These are phyloP conservation scores for Arxiozyma telluris DNA, from an alignment of 1,139 yeast genomes.

Conservation along the genomic window DNA sequence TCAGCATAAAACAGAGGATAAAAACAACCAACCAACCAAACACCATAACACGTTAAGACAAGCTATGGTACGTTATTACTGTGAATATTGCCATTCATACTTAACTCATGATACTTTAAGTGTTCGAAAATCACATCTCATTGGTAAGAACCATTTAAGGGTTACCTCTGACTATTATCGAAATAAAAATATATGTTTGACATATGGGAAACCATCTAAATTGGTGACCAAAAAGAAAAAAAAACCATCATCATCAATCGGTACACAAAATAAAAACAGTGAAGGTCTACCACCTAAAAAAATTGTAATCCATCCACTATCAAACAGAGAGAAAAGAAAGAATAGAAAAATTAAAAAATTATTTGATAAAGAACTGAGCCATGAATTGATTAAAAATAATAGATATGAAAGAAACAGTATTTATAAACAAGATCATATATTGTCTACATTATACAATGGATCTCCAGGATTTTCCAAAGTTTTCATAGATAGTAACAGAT, in stretches of 20 bases:
- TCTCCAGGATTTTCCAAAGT: conserved; percentile 29
- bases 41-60: neutral
- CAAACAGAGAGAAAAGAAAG: conserved; percentile 12
- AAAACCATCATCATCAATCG: neutral
- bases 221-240: neutral
- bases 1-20: neutral
- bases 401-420: neutral
- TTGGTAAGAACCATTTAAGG: conserved; percentile 71
- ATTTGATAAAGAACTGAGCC: neutral
- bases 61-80: conserved; percentile 46
- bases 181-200: conserved; percentile 12
- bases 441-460: conserved; percentile 19
- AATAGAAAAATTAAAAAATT: neutral
- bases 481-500: conserved; percentile 21
- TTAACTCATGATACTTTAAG: conserved; percentile 84
- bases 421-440: conserved; percentile 3
- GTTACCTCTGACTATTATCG: conserved; percentile 66
- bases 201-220: neutral
- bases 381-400: neutral
- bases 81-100: conserved; percentile 81
- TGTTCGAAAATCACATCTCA: conserved; percentile 74
- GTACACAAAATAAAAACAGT: neutral
- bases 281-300: neutral
- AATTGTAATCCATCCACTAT: neutral
- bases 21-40: too few species aligned